Conservation (phyloP, 129 eudicot species). For the Oenanthe sinensis region DNA sequence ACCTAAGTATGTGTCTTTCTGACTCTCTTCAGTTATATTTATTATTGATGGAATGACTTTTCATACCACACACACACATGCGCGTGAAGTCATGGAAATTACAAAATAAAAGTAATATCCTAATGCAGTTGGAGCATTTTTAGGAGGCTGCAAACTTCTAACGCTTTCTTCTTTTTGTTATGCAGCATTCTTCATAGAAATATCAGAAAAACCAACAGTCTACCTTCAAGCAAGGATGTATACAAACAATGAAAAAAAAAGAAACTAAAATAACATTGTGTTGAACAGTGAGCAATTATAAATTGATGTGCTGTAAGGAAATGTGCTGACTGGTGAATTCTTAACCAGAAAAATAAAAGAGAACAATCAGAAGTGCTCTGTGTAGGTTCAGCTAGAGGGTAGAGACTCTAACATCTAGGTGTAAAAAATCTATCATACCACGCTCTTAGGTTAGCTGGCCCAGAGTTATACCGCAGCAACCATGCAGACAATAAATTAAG, state of each 20-base stretch:
- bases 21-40: neutral
- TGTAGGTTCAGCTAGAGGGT: neutral
- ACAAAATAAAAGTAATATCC: too few species aligned
- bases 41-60: neutral
- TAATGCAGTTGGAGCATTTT: too few species aligned
- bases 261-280: neutral
- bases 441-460: neutral
- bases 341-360: neutral
- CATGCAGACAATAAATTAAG: neutral
- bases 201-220: neutral
- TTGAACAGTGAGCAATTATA: neutral
- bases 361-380: neutral
- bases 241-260: too few species aligned
- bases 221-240: neutral
- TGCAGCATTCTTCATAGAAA: neutral
- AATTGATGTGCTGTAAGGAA: neutral
- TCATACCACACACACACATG: neutral
- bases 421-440: neutral
- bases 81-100: too few species aligned
- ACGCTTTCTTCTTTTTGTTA: neutral
- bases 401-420: neutral
- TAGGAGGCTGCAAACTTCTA: neutral
- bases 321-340: neutral
- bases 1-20: neutral
- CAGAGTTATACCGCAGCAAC: neutral